Evolutionary conservation across 352 stramenopile species (phyloP).

Genomic region (Globisporangium parvum): DNA sequence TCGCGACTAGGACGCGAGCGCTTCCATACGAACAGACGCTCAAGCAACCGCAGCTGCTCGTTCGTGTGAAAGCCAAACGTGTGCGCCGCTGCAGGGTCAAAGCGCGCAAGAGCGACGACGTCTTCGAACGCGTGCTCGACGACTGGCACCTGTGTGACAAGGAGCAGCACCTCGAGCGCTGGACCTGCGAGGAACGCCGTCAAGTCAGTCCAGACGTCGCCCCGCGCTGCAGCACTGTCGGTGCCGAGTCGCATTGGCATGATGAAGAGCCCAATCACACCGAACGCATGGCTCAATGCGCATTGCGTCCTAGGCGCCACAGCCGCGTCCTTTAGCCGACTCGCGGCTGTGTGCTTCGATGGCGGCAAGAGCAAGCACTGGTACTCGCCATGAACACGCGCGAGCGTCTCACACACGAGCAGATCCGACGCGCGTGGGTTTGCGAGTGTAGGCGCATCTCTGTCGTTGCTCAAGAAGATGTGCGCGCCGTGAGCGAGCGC

Average conservation of each 20-base stretch:
- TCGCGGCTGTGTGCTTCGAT: slow-evolving; percentile 22
- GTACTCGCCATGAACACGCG: slow-evolving; percentile 36
- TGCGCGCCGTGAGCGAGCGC: slow-evolving; percentile 39
- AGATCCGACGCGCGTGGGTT: slow-evolving; percentile 19
- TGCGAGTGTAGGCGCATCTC: slow-evolving; percentile 15
- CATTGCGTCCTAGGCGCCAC: slow-evolving; percentile 12
- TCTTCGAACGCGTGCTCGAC: slow-evolving; percentile 49
- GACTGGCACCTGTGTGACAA: slow-evolving; percentile 29
- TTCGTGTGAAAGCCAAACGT: slow-evolving; percentile 43
- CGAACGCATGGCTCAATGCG: slow-evolving; percentile 29
- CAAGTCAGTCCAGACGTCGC: slow-evolving; percentile 25
- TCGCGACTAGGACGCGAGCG: slow-evolving; percentile 13
- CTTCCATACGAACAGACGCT: slow-evolving; percentile 40
- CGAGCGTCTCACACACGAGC: slow-evolving; percentile 15
- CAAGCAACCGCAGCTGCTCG: slow-evolving; percentile 29
- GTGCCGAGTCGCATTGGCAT: slow-evolving; percentile 19
- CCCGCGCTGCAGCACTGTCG: slow-evolving; percentile 14
- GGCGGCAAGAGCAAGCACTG: slow-evolving; percentile 45
- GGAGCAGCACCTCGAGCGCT: slow-evolving; percentile 21
- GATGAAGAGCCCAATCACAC: slow-evolving; percentile 45
- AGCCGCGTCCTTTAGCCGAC: neutral
- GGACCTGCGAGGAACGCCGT: slow-evolving; percentile 30
- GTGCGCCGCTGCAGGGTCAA: slow-evolving; percentile 18
- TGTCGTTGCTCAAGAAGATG: slow-evolving; percentile 34
- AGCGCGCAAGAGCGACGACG: slow-evolving; percentile 32